Base-by-base conservation (phyloP, 768 basidiomycete species). In the Amanita fuliginea region DNA sequence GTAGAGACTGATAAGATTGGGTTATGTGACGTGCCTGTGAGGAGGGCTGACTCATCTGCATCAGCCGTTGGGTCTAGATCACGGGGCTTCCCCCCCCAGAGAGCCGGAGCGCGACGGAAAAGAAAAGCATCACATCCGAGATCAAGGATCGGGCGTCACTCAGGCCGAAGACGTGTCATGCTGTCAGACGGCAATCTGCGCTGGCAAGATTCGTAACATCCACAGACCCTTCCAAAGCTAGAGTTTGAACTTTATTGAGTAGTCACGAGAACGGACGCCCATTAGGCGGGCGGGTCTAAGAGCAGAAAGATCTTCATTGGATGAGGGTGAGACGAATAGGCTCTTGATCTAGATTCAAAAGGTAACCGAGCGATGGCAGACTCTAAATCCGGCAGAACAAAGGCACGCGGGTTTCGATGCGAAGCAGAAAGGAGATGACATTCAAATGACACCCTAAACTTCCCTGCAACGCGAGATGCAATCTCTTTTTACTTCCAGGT, bases 401-500 rank as follows among this genome's bases (percentile, higher is more conserved):
- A 76, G 75, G 77, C 74, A 77, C 75, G 75, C 74, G 77, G 75
- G 67, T 67, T 67, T 69, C 68, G 66, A 72, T 64, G 67, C 64
- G 62, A 68, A 57, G 56, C 55, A 56, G 53, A 36, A 52, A 53
- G 40, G 51, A 56, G 55, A 64, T 64, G 65, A 65, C 61, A 64
- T 67, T 60, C 58, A 63, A 67, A 74, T 72, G 65, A 69, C 65
- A 70, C 64, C 61, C 59, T 63, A 62, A 60, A 64, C 66, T 64
- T 67, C 60, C 60, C 65, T 65, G 60, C 58, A 61, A 66, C 59
- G 60, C 67, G 57, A 70, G 72, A 75, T 73, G 56, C 56, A 59
- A 73, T 73, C 69, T 70, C 51, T 41, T 62, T 51, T 61, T 62
- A 26, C 60, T 62, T 62, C 67, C 67, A 65, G 57, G 62, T 69